These are phyloP conservation scores for Amphichorda felina DNA, from an alignment of 2,329 filamentous ascomycete species.

Conservation along the genomic window DNA sequence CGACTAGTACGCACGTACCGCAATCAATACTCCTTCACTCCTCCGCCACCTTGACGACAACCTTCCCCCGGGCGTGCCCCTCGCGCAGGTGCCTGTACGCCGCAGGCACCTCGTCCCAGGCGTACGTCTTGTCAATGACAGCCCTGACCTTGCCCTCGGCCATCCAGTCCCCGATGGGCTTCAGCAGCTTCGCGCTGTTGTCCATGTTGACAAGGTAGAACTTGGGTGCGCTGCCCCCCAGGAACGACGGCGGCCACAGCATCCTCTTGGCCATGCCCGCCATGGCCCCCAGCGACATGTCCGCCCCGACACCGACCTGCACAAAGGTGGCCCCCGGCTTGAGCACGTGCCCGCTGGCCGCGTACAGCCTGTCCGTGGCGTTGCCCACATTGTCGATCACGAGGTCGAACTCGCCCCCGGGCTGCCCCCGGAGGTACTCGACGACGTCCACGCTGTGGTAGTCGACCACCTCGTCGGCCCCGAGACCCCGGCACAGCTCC, in stretches of 20 bases:
- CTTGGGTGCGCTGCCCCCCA: slow-evolving; percentile 7
- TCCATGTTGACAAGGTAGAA: slow-evolving; percentile 6
- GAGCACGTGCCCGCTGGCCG: slow-evolving; percentile 8
- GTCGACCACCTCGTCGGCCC: slow-evolving; percentile 24
- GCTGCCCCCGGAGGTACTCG: slow-evolving; percentile 7
- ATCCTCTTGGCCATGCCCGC: slow-evolving; percentile 2
- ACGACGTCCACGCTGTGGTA: slow-evolving; percentile 13
- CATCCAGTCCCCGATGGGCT: slow-evolving; percentile 11
- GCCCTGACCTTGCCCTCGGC: slow-evolving; percentile 11
- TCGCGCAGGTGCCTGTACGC: slow-evolving; percentile 12
- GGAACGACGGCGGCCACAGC: slow-evolving; percentile 8
- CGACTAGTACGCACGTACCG: too few relatives aligned
- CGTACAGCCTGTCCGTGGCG: slow-evolving; percentile 9
- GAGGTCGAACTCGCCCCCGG: slow-evolving; percentile 10
- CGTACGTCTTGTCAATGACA: slow-evolving; percentile 9
- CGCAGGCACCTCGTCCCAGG: slow-evolving; percentile 9
- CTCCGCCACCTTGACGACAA: slow-evolving; percentile 8
- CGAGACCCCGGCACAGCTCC: slow-evolving; percentile 18
- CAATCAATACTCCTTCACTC: too few relatives aligned
- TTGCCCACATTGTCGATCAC: slow-evolving; percentile 14
- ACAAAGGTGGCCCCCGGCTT: slow-evolving; percentile 9
- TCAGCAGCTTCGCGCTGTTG: slow-evolving; percentile 4
- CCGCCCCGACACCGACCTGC: slow-evolving; percentile 8
- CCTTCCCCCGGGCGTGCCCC: slow-evolving; percentile 11
- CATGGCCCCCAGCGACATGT: neutral